Conservation (phyloP, 2,329 filamentous ascomycete species). For the Neofusicoccum parvum region DNA sequence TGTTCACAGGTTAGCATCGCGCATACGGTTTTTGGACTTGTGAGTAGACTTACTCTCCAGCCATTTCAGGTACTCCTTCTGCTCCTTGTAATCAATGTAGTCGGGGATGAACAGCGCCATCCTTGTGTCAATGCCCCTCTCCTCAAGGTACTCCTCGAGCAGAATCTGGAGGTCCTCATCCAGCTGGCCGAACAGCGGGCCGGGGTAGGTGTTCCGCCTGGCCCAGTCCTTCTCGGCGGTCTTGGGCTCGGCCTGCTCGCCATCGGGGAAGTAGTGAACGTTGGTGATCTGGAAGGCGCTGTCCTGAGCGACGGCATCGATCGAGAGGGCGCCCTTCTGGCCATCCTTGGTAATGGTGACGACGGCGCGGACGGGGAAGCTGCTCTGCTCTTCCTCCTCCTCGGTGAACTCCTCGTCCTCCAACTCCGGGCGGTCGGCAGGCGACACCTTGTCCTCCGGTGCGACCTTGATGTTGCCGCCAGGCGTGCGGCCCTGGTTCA, state of each 20-base stretch:
- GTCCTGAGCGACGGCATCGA: constrained; percentile 85
- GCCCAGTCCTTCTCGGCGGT: constrained; percentile 76
- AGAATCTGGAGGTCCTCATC: constrained; percentile 94
- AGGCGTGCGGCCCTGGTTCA: constrained; percentile 56
- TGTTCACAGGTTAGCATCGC: constrained; percentile 33
- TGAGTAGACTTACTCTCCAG: constrained; percentile 57
- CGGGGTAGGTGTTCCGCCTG: constrained; percentile 79
- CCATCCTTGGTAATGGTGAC: constrained; percentile 86
- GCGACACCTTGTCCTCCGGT: constrained; percentile 58
- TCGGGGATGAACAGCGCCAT: constrained; percentile 91
- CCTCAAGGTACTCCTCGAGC: constrained; percentile 91
- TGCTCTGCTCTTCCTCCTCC: constrained; percentile 53
- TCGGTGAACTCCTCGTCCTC: constrained; percentile 58
- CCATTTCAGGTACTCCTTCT: constrained; percentile 94
- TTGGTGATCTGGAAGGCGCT: constrained; percentile 87
- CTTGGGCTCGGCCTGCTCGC: constrained; percentile 74
- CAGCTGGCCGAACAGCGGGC: constrained; percentile 89
- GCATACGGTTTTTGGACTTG: background rate
- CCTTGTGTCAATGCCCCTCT: constrained; percentile 84
- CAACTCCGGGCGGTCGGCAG: constrained; percentile 60
- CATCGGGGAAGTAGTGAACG: constrained; percentile 81
- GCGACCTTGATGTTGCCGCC: constrained; percentile 57
- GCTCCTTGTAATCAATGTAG: constrained; percentile 98
- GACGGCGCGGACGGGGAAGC: constrained; percentile 80
- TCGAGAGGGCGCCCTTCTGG: constrained; percentile 75